Percentiles rank a stretch among this genome's conserved stretches.
These are phyloP conservation scores for Aspergillus persii DNA, from an alignment of 2,329 filamentous ascomycete species.

Conservation along the genomic window DNA sequence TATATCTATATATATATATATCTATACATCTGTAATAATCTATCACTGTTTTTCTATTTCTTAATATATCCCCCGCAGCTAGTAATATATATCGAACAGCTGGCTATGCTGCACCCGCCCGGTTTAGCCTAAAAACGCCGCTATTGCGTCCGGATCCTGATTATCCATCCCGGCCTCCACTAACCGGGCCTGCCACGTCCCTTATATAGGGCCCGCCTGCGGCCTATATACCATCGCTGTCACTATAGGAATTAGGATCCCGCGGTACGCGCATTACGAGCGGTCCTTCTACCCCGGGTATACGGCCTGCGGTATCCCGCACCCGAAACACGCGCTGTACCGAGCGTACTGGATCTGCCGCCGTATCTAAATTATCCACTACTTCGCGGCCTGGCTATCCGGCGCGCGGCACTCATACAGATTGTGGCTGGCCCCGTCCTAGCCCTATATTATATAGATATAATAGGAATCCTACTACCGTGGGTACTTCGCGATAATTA, in stretches of 20 bases:
- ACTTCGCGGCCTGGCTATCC: background rate
- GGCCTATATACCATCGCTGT: background rate
- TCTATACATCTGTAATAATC: background rate
- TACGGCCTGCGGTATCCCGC: background rate
- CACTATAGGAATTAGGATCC: background rate
- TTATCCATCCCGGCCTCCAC: background rate
- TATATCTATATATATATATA: background rate
- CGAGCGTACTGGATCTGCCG: background rate
- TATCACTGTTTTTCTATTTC: background rate
- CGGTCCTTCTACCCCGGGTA: background rate
- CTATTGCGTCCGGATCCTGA: background rate
- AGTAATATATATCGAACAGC: conserved; percentile 1
- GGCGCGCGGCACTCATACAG: background rate
- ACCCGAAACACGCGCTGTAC: background rate
- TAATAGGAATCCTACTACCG: background rate
- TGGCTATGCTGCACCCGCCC: background rate
- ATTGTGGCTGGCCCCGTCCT: background rate
- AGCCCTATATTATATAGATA: background rate
- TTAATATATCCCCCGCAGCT: background rate
- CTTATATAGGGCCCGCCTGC: background rate
- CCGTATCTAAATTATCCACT: background rate
- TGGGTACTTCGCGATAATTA: background rate
- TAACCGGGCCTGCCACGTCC: background rate
- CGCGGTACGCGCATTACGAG: background rate
- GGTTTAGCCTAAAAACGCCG: background rate